phyloP scores from a whole-genome alignment of 2,329 filamentous ascomycete species.

The Neodidymelliopsis sp. region DNA sequence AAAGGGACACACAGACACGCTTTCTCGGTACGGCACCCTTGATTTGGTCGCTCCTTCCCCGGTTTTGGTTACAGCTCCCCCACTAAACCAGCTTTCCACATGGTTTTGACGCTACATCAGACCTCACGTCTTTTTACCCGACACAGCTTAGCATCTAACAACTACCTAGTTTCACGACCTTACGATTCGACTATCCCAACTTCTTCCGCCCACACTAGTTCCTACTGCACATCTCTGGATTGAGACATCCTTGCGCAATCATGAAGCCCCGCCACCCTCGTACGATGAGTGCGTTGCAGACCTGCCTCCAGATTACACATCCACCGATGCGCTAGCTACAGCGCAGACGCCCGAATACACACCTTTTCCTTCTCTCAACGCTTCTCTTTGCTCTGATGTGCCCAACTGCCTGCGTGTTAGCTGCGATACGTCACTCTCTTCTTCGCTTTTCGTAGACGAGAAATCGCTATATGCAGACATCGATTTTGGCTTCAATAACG shows the following conservation, averaged over 20 bases:
- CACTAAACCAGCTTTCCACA: slow-evolving; percentile 16
- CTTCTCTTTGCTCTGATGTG: slow-evolving; percentile 40
- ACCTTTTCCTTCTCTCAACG: slow-evolving; percentile 41
- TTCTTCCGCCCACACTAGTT: slow-evolving; percentile 24
- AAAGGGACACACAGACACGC: slow-evolving; percentile 23
- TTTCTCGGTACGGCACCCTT: slow-evolving; percentile 44
- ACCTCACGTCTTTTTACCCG: slow-evolving; percentile 10
- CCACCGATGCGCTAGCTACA: slow-evolving; percentile 50
- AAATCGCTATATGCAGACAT: slow-evolving; percentile 53
- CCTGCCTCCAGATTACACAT: slow-evolving; percentile 55
- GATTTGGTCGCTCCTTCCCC: slow-evolving; percentile 30
- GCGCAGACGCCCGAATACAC: slow-evolving; percentile 45
- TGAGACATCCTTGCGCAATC: slow-evolving; percentile 22
- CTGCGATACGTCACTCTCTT: slow-evolving; percentile 36
- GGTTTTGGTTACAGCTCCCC: slow-evolving; percentile 27
- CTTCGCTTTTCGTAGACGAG: slow-evolving; percentile 42
- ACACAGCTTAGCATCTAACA: slow-evolving; percentile 32
- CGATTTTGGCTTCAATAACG: slow-evolving; percentile 65
- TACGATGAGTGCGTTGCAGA: slow-evolving; percentile 55
- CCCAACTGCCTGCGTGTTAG: slow-evolving; percentile 41
- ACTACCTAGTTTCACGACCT: slow-evolving; percentile 34
- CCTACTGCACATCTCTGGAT: slow-evolving; percentile 38
- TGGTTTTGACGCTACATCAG: slow-evolving; percentile 9
- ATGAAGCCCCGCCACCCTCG: slow-evolving; percentile 47
- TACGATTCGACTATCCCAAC: slow-evolving; percentile 26